A percentile compares a stretch with the other conserved stretches of the same genome.
phyloP scores from a whole-genome alignment of 345 rosid genomes.

The Moricandia moricandioides region DNA sequence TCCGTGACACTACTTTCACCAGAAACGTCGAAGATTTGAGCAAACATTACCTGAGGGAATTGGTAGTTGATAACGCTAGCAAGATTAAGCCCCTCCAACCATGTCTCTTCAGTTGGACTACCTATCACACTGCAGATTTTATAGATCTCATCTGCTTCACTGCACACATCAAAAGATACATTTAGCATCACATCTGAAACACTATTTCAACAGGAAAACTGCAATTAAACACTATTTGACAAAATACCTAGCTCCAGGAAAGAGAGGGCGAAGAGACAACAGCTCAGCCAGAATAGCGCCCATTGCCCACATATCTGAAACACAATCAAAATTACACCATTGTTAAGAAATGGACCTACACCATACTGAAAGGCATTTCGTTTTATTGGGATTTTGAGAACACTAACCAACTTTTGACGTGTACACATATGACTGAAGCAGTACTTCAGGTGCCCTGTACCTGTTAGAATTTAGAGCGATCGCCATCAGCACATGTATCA shows the following conservation, averaged over 20 bases:
- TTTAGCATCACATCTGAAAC: neutral
- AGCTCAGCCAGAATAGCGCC: constrained; percentile 97
- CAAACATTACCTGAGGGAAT: constrained; percentile 59
- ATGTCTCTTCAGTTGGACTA: constrained; percentile 67
- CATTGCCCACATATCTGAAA: constrained; percentile 97
- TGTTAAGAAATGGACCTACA: neutral
- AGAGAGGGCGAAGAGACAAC: constrained; percentile 74
- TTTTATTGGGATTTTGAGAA: neutral
- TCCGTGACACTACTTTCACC: neutral
- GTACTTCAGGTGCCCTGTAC: constrained; percentile 98
- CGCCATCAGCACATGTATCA: neutral
- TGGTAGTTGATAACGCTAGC: constrained; percentile 75
- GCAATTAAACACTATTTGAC: neutral
- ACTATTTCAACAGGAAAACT: neutral
- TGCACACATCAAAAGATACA: constrained; percentile 36
- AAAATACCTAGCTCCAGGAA: constrained; percentile 77
- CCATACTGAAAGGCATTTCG: neutral
- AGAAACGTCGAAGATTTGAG: neutral
- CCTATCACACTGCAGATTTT: constrained; percentile 90
- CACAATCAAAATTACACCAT: constrained; percentile 3
- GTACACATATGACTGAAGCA: constrained; percentile 77
- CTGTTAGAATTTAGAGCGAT: constrained; percentile 36
- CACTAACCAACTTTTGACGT: constrained; percentile 87
- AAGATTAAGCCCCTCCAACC: constrained; percentile 86
- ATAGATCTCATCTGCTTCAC: constrained; percentile 94